Percentiles rank a stretch among this genome's conserved stretches.
Conservation (phyloP, 1,139 yeast species). For the Diutina mesorugosa region DNA sequence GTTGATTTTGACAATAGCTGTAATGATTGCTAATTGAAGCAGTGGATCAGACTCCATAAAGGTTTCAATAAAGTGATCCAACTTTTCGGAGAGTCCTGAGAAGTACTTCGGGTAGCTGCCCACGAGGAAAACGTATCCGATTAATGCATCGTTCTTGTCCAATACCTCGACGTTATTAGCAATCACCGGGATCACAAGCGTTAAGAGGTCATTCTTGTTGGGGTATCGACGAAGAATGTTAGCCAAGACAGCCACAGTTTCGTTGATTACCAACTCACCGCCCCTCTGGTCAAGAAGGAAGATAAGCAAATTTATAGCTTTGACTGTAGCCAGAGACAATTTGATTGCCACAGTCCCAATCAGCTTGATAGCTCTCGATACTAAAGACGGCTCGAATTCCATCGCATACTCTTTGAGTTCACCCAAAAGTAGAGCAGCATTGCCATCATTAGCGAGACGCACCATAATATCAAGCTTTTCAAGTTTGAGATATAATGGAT, state of each 20-base stretch:
- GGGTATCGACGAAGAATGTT: conserved; percentile 76
- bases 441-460: conserved; percentile 62
- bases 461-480: conserved; percentile 90
- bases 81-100: conserved; percentile 32
- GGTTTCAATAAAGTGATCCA: conserved; percentile 38
- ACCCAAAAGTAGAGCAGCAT: conserved; percentile 56
- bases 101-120: conserved; percentile 81
- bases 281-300: conserved; percentile 66
- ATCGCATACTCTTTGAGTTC: conserved; percentile 88
- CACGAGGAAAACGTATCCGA: conserved; percentile 78
- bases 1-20: conserved; percentile 69
- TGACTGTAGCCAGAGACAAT: conserved; percentile 38
- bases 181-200: conserved; percentile 60
- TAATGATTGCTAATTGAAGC: conserved; percentile 66
- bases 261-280: conserved; percentile 67
- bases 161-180: conserved; percentile 46
- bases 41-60: conserved; percentile 64
- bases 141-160: conserved; percentile 48
- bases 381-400: conserved; percentile 90
- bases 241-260: conserved; percentile 63
- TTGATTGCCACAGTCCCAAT: conserved; percentile 87
- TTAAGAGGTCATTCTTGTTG: conserved; percentile 40
- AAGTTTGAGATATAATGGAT: conserved; percentile 83
- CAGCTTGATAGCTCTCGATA: conserved; percentile 67
- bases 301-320: conserved; percentile 63